Conservation (phyloP, 495 filamentous ascomycete species). For the Penicillium desertorum region DNA sequence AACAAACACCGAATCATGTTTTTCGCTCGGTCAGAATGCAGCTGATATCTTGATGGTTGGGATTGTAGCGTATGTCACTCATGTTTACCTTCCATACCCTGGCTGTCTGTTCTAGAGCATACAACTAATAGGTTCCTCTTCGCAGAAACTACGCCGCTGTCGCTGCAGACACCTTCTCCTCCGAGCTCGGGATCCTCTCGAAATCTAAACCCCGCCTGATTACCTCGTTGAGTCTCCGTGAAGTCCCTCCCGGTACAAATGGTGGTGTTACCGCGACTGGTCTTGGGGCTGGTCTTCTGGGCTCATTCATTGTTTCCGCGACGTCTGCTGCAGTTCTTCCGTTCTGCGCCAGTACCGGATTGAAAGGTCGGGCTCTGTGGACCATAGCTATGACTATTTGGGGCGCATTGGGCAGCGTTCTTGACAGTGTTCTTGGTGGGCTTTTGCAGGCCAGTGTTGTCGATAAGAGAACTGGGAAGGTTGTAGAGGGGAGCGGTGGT, state of each 20-base stretch:
- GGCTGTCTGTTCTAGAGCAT: background rate
- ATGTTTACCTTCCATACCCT: background rate
- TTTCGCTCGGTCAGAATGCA: slow-evolving; percentile 35
- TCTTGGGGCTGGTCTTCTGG: slow-evolving; percentile 68
- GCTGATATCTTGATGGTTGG: slow-evolving; percentile 56
- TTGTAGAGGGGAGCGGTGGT: slow-evolving; percentile 86
- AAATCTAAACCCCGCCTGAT: slow-evolving; percentile 77
- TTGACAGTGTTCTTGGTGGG: slow-evolving; percentile 86
- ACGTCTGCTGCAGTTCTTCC: slow-evolving; percentile 67
- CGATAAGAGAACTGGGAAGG: slow-evolving; percentile 76
- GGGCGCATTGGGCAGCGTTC: slow-evolving; percentile 73
- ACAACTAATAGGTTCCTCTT: background rate
- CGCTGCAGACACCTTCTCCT: slow-evolving; percentile 90
- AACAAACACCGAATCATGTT: slow-evolving; percentile 30
- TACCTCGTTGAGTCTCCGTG: slow-evolving; percentile 68
- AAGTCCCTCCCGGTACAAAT: slow-evolving; percentile 88
- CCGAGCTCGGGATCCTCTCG: slow-evolving; percentile 90
- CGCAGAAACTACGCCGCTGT: slow-evolving; percentile 81
- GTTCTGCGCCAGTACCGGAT: slow-evolving; percentile 57
- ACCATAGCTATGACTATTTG: slow-evolving; percentile 63
- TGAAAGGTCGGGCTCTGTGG: slow-evolving; percentile 52
- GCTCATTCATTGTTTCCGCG: slow-evolving; percentile 68
- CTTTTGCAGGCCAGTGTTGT: slow-evolving; percentile 83
- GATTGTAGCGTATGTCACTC: slow-evolving; percentile 51
- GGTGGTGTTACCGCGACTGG: slow-evolving; percentile 80